phyloP scores from a whole-genome alignment of 1,284 basidiomycete genomes.

The Testicularia cyperi region DNA sequence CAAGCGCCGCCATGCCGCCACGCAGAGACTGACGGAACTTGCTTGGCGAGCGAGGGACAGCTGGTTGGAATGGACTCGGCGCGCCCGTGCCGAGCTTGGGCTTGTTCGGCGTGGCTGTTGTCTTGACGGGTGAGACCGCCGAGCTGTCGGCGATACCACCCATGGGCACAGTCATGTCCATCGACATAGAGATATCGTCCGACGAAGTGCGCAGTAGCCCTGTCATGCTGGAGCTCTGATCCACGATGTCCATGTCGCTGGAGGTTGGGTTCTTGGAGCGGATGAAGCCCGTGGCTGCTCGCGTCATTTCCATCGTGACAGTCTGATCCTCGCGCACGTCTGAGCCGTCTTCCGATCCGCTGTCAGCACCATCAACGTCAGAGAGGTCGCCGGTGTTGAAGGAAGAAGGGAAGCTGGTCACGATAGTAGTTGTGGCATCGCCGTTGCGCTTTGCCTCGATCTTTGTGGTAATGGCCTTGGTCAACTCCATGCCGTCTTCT shows the following conservation, averaged over 20 bases:
- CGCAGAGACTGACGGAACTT: constrained; percentile 36
- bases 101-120: constrained; percentile 3
- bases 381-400: too few relatives aligned
- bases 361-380: constrained; percentile 15
- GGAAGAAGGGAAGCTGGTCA: constrained; percentile 29
- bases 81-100: constrained; percentile 13
- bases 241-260: constrained; percentile 35
- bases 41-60: constrained; percentile 21
- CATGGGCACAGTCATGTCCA: constrained; percentile 48
- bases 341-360: constrained; percentile 29
- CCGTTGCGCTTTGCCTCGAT: constrained; percentile 31
- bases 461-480: constrained; percentile 34
- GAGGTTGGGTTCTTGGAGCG: constrained; percentile 27
- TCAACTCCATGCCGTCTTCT: constrained; percentile 33
- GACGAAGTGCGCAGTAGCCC: constrained; percentile 13
- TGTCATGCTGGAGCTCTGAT: constrained; percentile 14
- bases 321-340: constrained; percentile 23
- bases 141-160: constrained; percentile 13
- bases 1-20: constrained; percentile 32
- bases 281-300: constrained; percentile 31
- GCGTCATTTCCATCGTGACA: constrained; percentile 40
- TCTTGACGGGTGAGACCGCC: constrained; percentile 20
- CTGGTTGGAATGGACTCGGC: constrained; percentile 27
- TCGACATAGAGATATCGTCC: constrained; percentile 21
- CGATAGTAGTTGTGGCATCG: constrained; percentile 25